Conservation (phyloP, 2,329 filamentous ascomycete genomes). For the Herpotrichia juniperi region DNA sequence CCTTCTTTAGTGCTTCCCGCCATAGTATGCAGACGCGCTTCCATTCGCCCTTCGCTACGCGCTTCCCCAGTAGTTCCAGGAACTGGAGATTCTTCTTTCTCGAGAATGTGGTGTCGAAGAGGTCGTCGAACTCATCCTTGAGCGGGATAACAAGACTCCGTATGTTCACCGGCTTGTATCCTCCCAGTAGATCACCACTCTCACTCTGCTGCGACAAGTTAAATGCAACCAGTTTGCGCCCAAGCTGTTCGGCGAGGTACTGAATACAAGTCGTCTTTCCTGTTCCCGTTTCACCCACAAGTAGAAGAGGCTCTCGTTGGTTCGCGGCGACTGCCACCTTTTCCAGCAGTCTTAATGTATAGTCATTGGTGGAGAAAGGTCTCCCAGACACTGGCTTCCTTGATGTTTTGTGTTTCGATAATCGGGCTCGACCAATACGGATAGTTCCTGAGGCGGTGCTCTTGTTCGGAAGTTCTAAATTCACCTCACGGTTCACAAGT, state of each 20-base stretch:
- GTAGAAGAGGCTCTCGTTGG: constrained; percentile 83
- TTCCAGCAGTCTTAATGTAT: constrained; percentile 84
- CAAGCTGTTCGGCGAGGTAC: constrained; percentile 82
- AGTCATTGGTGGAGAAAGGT: constrained; percentile 88
- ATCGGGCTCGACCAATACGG: constrained; percentile 51
- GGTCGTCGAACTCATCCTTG: constrained; percentile 90
- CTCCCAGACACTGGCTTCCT: constrained; percentile 45
- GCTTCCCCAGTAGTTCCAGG: constrained; percentile 78
- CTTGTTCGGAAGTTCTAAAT: constrained; percentile 50
- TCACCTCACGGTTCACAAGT: constrained; percentile 74
- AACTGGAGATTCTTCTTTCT: constrained; percentile 83
- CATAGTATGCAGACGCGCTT: constrained; percentile 82
- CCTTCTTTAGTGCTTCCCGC: constrained; percentile 88
- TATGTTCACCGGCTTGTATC: constrained; percentile 94
- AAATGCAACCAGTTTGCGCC: constrained; percentile 87
- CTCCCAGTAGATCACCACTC: constrained; percentile 91
- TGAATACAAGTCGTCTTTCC: constrained; percentile 98
- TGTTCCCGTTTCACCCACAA: constrained; percentile 98
- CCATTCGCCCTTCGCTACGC: constrained; percentile 84
- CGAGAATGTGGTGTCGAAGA: constrained; percentile 89
- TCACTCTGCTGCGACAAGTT: constrained; percentile 99
- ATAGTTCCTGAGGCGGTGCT: constrained; percentile 31
- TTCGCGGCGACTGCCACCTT: constrained; percentile 84
- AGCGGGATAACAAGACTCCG: constrained; percentile 86
- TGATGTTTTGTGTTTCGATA: constrained; percentile 47